Evolutionary conservation across 2,329 filamentous ascomycete species (phyloP).

Genomic region (Sclerotinia trifoliorum): DNA sequence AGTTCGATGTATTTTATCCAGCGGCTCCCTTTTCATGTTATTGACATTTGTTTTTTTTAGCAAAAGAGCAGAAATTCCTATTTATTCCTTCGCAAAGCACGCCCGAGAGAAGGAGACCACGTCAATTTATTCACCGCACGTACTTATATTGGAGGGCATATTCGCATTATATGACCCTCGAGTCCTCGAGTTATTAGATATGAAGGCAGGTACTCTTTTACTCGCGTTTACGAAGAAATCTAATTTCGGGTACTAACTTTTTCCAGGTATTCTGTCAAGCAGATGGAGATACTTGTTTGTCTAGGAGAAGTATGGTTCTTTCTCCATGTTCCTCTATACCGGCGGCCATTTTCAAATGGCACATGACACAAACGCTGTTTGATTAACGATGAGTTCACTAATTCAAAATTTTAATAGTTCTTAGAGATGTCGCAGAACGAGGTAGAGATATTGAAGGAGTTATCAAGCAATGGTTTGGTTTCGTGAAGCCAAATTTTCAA

Average conservation of each 20-base stretch:
- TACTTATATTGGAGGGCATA: constrained; percentile 92
- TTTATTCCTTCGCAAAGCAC: constrained; percentile 95
- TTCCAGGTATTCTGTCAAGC: constrained; percentile 88
- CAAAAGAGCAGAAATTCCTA: constrained; percentile 83
- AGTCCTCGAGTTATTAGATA: constrained; percentile 82
- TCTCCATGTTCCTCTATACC: background rate
- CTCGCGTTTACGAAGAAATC: background rate
- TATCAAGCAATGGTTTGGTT: constrained; percentile 97
- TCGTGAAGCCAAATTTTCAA: constrained; percentile 95
- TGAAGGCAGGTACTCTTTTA: constrained; percentile 71
- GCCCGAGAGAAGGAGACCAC: constrained; percentile 75
- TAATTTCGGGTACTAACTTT: constrained; percentile 18
- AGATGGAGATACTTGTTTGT: constrained; percentile 89
- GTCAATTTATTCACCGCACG: constrained; percentile 92
- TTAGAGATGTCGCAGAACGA: constrained; percentile 86
- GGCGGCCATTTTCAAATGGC: background rate
- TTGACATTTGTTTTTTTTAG: constrained; percentile 47
- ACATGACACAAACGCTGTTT: background rate
- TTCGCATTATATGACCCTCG: constrained; percentile 88
- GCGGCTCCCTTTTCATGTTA: background rate
- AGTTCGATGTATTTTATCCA: background rate
- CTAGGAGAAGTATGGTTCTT: constrained; percentile 67
- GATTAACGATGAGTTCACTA: constrained; percentile 15
- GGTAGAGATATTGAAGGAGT: constrained; percentile 91
- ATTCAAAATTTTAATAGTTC: constrained; percentile 42